Conservation (phyloP, 371 early-diverging fungal species). For the Rhizopus delemar region DNA sequence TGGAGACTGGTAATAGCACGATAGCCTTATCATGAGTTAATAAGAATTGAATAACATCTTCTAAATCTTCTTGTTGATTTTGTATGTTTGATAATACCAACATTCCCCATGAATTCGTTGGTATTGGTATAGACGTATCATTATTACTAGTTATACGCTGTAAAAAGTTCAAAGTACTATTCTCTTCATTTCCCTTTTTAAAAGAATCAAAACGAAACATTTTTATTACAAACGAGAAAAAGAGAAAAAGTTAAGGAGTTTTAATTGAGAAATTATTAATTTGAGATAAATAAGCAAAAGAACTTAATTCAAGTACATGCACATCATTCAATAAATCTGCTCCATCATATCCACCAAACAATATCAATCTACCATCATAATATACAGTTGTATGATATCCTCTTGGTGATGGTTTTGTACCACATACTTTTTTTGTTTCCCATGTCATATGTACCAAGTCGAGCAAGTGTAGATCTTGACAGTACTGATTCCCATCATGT, state of each 20-base stretch:
- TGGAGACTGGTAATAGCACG: constrained; percentile 46
- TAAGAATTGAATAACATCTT: constrained; percentile 40
- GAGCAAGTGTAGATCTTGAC: constrained; percentile 74
- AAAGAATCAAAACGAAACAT: constrained; percentile 45
- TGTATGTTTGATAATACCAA: constrained; percentile 37
- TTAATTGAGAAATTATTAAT: constrained; percentile 58
- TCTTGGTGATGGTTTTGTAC: constrained; percentile 68
- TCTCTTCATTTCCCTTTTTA: constrained; percentile 9
- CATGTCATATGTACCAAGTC: constrained; percentile 83
- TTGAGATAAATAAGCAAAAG: constrained; percentile 72
- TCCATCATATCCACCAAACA: constrained; percentile 90
- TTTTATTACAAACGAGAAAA: neutral
- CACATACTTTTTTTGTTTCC: constrained; percentile 77
- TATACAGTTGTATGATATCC: constrained; percentile 86
- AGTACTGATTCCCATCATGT: constrained; percentile 81
- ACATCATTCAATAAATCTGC: constrained; percentile 76
- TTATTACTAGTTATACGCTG: constrained; percentile 33
- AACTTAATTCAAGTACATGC: constrained; percentile 76
- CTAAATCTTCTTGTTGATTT: constrained; percentile 37
- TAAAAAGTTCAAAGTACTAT: constrained; percentile 20
- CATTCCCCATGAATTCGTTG: constrained; percentile 56
- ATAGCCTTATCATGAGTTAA: constrained; percentile 35
- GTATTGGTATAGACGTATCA: constrained; percentile 47
- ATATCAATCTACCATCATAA: constrained; percentile 76
- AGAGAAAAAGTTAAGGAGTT: constrained; percentile 11